A percentile compares a stretch with the other conserved stretches of the same genome.
Evolutionary conservation across 139 green algal genomes (phyloP).

Genomic region (Marvania coccoides): DNA sequence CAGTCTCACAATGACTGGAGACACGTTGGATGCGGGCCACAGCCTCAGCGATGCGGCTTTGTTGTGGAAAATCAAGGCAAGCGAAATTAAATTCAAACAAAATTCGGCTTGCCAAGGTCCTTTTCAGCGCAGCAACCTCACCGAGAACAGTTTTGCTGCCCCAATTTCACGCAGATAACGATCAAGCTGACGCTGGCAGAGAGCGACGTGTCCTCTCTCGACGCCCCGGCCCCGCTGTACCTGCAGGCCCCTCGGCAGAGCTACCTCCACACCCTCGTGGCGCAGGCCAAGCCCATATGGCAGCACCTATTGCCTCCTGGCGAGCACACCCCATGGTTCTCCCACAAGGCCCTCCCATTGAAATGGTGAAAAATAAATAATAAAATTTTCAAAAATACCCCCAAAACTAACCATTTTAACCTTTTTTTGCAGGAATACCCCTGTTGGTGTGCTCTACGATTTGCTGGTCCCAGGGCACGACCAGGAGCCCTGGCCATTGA

Average conservation of each 20-base stretch:
- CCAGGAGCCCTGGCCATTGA: constrained; percentile 20
- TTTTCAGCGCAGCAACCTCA: too few relatives aligned
- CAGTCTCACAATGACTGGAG: too few relatives aligned
- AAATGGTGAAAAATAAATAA: constrained; percentile 33
- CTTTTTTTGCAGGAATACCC: constrained; percentile 30
- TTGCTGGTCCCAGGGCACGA: constrained; percentile 14
- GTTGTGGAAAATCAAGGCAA: not conserved
- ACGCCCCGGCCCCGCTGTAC: constrained; percentile 15
- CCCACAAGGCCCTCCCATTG: constrained; percentile 31
- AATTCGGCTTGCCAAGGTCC: too few relatives aligned
- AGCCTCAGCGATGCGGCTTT: not conserved
- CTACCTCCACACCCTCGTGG: constrained; percentile 33
- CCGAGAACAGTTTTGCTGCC: too few relatives aligned
- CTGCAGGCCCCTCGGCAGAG: constrained; percentile 30
- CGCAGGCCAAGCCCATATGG: constrained; percentile 13
- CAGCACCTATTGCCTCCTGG: constrained; percentile 48
- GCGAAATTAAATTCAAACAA: too few relatives aligned
- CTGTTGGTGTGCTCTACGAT: constrained; percentile 42
- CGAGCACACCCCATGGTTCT: constrained; percentile 40
- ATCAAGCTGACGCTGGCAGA: constrained; percentile 17
- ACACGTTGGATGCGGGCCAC: too few relatives aligned
- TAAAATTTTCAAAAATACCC: not conserved
- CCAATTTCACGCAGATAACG: constrained; percentile 20
- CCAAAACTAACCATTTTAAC: not conserved
- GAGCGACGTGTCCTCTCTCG: constrained; percentile 12